phyloP scores from a whole-genome alignment of 75 land plant genomes.

The Sequoia sempervirens region DNA sequence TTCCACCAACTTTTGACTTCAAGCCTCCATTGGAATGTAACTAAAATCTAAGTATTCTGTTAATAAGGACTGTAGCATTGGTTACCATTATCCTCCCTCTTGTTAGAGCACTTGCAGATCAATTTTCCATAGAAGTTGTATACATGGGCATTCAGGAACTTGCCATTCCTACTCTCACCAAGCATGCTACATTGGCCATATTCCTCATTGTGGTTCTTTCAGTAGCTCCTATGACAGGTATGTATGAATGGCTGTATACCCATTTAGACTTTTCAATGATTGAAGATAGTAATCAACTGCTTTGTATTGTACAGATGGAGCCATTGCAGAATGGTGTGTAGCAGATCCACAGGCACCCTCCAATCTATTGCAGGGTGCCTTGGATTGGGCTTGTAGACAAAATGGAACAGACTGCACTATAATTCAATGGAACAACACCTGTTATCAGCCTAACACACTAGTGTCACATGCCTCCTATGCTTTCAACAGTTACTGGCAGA shows the following conservation, averaged over 20 bases:
- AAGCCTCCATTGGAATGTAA: not conserved
- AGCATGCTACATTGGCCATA: not conserved
- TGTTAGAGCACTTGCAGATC: not conserved
- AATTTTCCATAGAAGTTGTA: not conserved
- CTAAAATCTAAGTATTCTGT: not conserved
- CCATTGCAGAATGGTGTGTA: not conserved
- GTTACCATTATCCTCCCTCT: not conserved
- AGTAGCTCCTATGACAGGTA: not conserved
- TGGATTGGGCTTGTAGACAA: conserved; percentile 21
- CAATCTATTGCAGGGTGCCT: not conserved
- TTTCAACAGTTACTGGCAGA: conserved; percentile 28
- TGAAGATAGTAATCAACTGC: not conserved
- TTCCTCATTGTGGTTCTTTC: not conserved
- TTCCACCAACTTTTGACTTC: not conserved
- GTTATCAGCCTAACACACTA: conserved; percentile 31
- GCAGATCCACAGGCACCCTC: conserved; percentile 8
- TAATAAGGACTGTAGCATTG: not conserved
- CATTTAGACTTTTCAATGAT: not conserved
- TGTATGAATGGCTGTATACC: not conserved
- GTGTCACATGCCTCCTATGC: conserved; percentile 38
- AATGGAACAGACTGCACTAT: conserved; percentile 20
- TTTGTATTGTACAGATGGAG: not conserved
- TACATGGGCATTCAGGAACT: not conserved
- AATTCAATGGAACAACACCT: conserved; percentile 21
- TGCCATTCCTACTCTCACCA: not conserved